These are phyloP conservation scores for Neurospora sp. DNA, from an alignment of 495 filamentous ascomycete species.

Conservation along the genomic window DNA sequence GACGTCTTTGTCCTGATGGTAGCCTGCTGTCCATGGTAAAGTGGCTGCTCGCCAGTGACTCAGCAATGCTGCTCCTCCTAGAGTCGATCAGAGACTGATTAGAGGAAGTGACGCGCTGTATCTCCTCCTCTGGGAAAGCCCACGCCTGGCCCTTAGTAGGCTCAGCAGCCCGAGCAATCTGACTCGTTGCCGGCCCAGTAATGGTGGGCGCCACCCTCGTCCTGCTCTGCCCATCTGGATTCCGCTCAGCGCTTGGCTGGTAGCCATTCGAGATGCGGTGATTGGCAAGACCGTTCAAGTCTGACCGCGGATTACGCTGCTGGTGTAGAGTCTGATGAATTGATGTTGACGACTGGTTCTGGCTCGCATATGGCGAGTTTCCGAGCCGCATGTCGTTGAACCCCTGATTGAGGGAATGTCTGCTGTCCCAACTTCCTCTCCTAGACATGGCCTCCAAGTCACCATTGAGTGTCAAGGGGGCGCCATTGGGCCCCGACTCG, in stretches of 20 bases:
- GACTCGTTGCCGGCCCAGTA: conserved; percentile 63
- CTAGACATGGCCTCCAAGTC: conserved; percentile 40
- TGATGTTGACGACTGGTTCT: conserved; percentile 68
- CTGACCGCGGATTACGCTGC: conserved; percentile 40
- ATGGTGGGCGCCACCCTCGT: conserved; percentile 62
- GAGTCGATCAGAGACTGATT: conserved; percentile 52
- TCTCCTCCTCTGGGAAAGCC: conserved; percentile 71
- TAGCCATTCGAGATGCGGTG: conserved; percentile 57
- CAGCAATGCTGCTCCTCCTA: conserved; percentile 60
- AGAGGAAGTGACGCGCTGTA: conserved; percentile 34
- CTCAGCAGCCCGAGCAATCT: conserved; percentile 68
- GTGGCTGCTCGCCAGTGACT: conserved; percentile 62
- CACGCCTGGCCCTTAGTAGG: conserved; percentile 75
- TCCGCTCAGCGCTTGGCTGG: conserved; percentile 44
- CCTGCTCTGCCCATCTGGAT: conserved; percentile 40
- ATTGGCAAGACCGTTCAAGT: conserved; percentile 28
- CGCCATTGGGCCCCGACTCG: conserved; percentile 28
- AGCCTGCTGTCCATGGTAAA: conserved; percentile 57
- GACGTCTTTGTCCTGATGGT: conserved; percentile 58
- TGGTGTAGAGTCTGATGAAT: conserved; percentile 45
- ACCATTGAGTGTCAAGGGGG: conserved; percentile 12
- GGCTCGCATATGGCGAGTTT: conserved; percentile 58
- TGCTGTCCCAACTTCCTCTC: conserved; percentile 68
- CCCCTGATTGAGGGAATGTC: conserved; percentile 49
- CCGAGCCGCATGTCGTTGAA: conserved; percentile 61